Evolutionary conservation across 2,329 filamentous ascomycete genomes (phyloP).

Genomic region (Paecilomyces sp.): DNA sequence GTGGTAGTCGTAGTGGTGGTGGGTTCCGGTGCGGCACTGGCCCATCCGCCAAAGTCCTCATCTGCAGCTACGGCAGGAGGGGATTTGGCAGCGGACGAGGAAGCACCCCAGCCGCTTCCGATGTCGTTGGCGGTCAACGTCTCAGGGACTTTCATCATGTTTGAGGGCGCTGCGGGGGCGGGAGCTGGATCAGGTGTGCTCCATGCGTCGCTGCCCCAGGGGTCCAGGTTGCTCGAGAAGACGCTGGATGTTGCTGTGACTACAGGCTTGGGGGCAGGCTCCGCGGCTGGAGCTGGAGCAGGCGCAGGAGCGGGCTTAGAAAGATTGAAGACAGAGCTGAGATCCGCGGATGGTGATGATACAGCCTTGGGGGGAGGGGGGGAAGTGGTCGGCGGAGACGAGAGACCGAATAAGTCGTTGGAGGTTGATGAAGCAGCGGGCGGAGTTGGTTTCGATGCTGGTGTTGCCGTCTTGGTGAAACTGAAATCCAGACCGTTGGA

Average conservation of each 20-base stretch:
- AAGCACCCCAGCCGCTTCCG: constrained; percentile 55
- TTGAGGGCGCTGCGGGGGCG: constrained; percentile 24
- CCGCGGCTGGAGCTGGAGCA: constrained; percentile 37
- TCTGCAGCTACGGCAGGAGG: constrained; percentile 70
- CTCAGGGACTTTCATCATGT: constrained; percentile 37
- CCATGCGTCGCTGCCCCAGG: constrained; percentile 89
- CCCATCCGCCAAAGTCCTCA: constrained; percentile 95
- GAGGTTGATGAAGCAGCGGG: constrained; percentile 47
- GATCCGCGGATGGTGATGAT: constrained; percentile 29
- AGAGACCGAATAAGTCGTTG: constrained; percentile 76
- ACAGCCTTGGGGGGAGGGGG: constrained; percentile 37
- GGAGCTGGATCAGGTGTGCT: constrained; percentile 54
- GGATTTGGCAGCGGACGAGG: constrained; percentile 28
- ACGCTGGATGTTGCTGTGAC: constrained; percentile 31
- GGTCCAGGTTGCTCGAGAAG: constrained; percentile 49
- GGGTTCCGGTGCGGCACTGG: constrained; percentile 59
- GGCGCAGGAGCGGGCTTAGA: constrained; percentile 46
- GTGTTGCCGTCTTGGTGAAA: constrained; percentile 54
- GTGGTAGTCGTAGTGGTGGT: constrained; percentile 35
- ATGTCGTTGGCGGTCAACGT: constrained; percentile 54
- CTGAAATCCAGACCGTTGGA: constrained; percentile 58
- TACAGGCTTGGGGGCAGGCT: constrained; percentile 24
- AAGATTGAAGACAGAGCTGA: constrained; percentile 74
- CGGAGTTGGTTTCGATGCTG: constrained; percentile 40
- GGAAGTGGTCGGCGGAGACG: constrained; percentile 40